These are phyloP conservation scores for Ceratocystis alfenasii DNA, from an alignment of 2,329 filamentous ascomycete genomes.

Conservation along the genomic window DNA sequence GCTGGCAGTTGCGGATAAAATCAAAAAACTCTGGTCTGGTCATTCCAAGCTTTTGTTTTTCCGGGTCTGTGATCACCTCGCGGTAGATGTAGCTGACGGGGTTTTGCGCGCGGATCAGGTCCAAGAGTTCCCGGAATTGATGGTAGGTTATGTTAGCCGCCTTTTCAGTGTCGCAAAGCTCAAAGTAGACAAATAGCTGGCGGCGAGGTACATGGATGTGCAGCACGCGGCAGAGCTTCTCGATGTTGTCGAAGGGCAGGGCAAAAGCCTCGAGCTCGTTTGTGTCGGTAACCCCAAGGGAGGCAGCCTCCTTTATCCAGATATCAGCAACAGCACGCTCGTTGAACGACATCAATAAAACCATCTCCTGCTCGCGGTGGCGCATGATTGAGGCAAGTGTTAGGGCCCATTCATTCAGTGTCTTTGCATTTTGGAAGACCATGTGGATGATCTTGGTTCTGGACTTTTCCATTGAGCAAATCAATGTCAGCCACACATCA, in stretches of 20 bases:
- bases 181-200: conserved; percentile 62
- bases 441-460: conserved; percentile 83
- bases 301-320: conserved; percentile 75
- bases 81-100: conserved; percentile 37
- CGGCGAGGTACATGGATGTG: conserved; percentile 81
- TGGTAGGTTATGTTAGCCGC: conserved; percentile 59
- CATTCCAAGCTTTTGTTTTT: conserved; percentile 45
- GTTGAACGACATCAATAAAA: conserved; percentile 73
- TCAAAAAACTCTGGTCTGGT: conserved; percentile 59
- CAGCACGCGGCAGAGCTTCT: conserved; percentile 73
- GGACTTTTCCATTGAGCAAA: conserved; percentile 58
- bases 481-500: conserved; percentile 73
- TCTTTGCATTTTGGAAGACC: conserved; percentile 60
- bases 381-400: conserved; percentile 75
- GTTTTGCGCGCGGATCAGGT: conserved; percentile 41
- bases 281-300: conserved; percentile 44
- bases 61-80: conserved; percentile 41
- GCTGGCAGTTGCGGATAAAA: conserved; percentile 64
- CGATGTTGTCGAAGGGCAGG: conserved; percentile 66
- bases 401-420: conserved; percentile 67
- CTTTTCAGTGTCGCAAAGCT: conserved; percentile 53
- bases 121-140: conserved; percentile 76
- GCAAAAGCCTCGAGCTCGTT: conserved; percentile 39
- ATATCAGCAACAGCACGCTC: conserved; percentile 71
- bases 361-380: conserved; percentile 81